A percentile compares a stretch with the other conserved stretches of the same genome.
These are phyloP conservation scores for Coniochaeta hoffmannii DNA, from an alignment of 2,329 filamentous ascomycete species.

Conservation along the genomic window DNA sequence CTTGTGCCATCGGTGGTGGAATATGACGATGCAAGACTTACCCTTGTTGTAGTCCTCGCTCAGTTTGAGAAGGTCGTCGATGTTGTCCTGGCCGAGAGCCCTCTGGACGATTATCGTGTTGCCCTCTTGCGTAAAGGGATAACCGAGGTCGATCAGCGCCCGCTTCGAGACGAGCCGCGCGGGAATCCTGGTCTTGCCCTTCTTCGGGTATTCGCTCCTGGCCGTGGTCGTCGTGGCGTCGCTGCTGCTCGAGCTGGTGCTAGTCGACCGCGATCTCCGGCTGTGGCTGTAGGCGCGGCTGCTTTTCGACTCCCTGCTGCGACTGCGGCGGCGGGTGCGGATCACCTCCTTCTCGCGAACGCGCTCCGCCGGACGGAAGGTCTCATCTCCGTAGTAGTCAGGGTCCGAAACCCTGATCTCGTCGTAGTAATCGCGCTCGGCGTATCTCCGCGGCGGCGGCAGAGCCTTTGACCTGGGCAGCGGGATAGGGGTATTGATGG, in stretches of 20 bases:
- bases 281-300: slow-evolving; percentile 29
- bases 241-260: slow-evolving; percentile 33
- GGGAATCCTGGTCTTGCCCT: slow-evolving; percentile 85
- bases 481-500: slow-evolving; percentile 54
- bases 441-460: slow-evolving; percentile 51
- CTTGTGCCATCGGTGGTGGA: not conserved
- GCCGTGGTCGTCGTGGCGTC: slow-evolving; percentile 37
- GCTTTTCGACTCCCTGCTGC: slow-evolving; percentile 27
- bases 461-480: slow-evolving; percentile 56
- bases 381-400: slow-evolving; percentile 63
- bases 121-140: slow-evolving; percentile 83
- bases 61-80: slow-evolving; percentile 78
- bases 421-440: slow-evolving; percentile 51
- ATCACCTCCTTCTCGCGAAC: slow-evolving; percentile 56
- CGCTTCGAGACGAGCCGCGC: slow-evolving; percentile 70
- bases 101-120: slow-evolving; percentile 75
- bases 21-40: slow-evolving; percentile 21
- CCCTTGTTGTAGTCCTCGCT: slow-evolving; percentile 69
- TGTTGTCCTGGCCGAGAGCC: slow-evolving; percentile 82
- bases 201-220: slow-evolving; percentile 65
- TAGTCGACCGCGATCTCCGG: slow-evolving; percentile 34
- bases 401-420: slow-evolving; percentile 63
- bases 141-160: slow-evolving; percentile 76
- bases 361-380: slow-evolving; percentile 51
- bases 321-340: slow-evolving; percentile 35